phyloP scores from a whole-genome alignment of 2,329 filamentous ascomycete genomes.

The Chalaropsis thielavioides region DNA sequence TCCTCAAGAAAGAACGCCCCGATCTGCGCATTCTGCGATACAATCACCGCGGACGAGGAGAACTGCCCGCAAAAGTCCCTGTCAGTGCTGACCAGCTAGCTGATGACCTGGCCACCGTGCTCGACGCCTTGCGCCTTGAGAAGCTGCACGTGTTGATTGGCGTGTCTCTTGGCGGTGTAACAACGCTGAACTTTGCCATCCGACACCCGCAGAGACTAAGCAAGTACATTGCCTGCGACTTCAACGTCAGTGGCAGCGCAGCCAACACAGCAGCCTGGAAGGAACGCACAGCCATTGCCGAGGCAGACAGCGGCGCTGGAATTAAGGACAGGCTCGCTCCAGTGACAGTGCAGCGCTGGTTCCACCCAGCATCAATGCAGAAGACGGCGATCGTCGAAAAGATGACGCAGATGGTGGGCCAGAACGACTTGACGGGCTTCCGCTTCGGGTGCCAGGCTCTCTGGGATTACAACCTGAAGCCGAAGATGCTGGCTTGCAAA shows the following conservation, averaged over 20 bases:
- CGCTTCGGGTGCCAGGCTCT: conserved; percentile 52
- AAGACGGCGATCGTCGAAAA: conserved; percentile 33
- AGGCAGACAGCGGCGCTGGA: conserved; percentile 40
- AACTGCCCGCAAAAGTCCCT: conserved; percentile 32
- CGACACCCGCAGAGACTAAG: conserved; percentile 43
- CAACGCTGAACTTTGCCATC: conserved; percentile 58
- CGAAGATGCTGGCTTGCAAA: conserved; percentile 36
- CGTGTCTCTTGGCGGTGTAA: conserved; percentile 70
- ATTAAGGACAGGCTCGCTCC: conserved; percentile 51
- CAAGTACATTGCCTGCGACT: conserved; percentile 62
- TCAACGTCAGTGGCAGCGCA: conserved; percentile 55
- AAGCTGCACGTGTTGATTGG: conserved; percentile 55
- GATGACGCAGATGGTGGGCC: conserved; percentile 54
- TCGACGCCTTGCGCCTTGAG: conserved; percentile 54
- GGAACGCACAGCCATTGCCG: conserved; percentile 55
- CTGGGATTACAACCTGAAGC: conserved; percentile 54
- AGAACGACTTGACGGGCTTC: conserved; percentile 58
- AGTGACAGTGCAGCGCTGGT: conserved; percentile 63
- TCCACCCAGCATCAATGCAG: conserved; percentile 42
- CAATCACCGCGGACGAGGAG: conserved; percentile 55
- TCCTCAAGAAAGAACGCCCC: conserved; percentile 45
- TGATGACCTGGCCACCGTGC: conserved; percentile 49
- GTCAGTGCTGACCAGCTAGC: conserved; percentile 52
- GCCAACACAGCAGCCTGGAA: conserved; percentile 69
- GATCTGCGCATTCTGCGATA: conserved; percentile 64